Evolutionary conservation across 805 yeast genomes (phyloP).

Genomic region (Wickerhamiella dianesei): DNA sequence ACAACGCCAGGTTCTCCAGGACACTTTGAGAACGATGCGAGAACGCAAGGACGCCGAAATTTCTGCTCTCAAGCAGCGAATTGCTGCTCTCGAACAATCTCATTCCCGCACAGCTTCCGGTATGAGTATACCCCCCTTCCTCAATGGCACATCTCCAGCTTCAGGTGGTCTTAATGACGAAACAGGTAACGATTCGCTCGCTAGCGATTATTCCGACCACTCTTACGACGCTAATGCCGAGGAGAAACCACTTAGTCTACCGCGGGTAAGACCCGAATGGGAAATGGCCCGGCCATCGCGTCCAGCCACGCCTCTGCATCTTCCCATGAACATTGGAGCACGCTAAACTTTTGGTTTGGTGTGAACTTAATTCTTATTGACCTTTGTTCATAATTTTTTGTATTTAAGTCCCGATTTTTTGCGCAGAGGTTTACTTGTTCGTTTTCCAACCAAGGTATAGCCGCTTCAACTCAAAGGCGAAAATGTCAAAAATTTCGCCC

Average conservation of each 20-base stretch:
- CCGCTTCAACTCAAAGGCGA: too few species aligned
- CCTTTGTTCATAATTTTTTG: too few species aligned
- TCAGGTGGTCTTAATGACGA: not conserved
- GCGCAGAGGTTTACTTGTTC: too few species aligned
- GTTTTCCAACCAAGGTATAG: too few species aligned
- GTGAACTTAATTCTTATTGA: too few species aligned
- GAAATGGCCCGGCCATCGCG: not conserved
- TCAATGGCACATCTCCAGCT: not conserved
- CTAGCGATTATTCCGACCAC: not conserved
- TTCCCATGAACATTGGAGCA: not conserved
- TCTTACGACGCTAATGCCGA: not conserved
- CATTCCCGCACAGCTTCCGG: constrained; percentile 1
- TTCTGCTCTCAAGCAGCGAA: constrained; percentile 19
- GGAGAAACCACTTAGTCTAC: not conserved
- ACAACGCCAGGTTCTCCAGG: constrained; percentile 29
- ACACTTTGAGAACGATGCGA: constrained; percentile 28
- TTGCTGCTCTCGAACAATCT: constrained; percentile 16
- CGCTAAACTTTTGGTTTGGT: too few species aligned
- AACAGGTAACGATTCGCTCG: not conserved
- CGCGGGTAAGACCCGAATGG: not conserved
- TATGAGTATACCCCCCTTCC: not conserved
- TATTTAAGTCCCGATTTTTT: too few species aligned
- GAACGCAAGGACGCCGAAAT: constrained; percentile 29
- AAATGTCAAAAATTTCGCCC: too few species aligned
- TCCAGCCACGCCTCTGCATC: not conserved